Evolutionary conservation across 495 filamentous ascomycete species (phyloP).

Genomic region (Melanomma pulvis-pyrius): DNA sequence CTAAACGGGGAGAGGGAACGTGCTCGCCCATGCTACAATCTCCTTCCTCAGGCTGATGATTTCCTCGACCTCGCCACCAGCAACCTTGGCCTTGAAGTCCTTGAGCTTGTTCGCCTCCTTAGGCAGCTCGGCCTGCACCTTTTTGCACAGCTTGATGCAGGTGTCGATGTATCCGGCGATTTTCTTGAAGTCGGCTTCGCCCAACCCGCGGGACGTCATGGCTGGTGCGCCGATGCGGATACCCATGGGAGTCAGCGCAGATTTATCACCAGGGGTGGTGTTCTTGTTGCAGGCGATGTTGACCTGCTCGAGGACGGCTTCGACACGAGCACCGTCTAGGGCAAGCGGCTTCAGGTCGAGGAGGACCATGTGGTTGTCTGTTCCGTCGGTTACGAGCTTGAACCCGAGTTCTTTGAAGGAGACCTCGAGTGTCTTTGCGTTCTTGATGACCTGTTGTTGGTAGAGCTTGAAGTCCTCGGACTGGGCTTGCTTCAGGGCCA

Average conservation of each 20-base stretch:
- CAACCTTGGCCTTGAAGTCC: constrained; percentile 95
- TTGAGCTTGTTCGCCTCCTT: constrained; percentile 99
- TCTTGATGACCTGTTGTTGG: constrained; percentile 82
- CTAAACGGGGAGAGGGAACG: constrained; percentile 87
- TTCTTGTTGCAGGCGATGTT: constrained; percentile 99
- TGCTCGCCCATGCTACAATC: constrained; percentile 82
- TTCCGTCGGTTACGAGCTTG: constrained; percentile 87
- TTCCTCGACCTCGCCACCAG: constrained; percentile 72
- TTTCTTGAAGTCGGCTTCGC: constrained; percentile 88
- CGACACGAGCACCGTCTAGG: constrained; percentile 90
- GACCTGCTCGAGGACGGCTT: constrained; percentile 90
- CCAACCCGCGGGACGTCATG: constrained; percentile 94
- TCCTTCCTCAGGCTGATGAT: constrained; percentile 85
- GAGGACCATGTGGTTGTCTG: constrained; percentile 95
- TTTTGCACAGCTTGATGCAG: constrained; percentile 62
- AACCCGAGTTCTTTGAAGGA: constrained; percentile 82
- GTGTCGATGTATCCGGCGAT: constrained; percentile 89
- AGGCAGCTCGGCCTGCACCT: constrained; percentile 79
- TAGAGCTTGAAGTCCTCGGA: constrained; percentile 85
- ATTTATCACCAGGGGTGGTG: constrained; percentile 93
- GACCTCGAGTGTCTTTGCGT: constrained; percentile 81
- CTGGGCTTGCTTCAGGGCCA: constrained; percentile 92
- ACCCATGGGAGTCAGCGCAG: constrained; percentile 87
- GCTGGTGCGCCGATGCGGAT: constrained; percentile 92
- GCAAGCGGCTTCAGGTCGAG: constrained; percentile 90